Percentiles rank a stretch among this genome's conserved stretches.
phyloP scores from a whole-genome alignment of 257 asterid genomes.

The Thymus quinquecostatus region DNA sequence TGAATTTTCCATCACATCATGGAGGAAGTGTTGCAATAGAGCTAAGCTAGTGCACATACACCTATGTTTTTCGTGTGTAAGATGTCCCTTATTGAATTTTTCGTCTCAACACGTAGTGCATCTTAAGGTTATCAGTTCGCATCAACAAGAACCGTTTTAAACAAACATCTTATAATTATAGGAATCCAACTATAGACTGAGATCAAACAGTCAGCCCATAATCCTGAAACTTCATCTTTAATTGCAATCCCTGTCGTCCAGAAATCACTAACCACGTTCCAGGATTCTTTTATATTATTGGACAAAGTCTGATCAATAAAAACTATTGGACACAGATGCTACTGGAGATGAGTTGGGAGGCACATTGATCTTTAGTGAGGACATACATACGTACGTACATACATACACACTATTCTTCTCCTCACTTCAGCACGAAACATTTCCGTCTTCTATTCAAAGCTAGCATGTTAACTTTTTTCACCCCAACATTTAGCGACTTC shows the following conservation, averaged over 20 bases:
- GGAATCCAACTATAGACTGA: neutral
- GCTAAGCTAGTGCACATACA: neutral
- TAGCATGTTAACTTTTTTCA: neutral
- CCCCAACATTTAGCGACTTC: neutral
- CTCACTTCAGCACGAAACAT: slow-evolving; percentile 1
- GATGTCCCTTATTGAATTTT: too few relatives aligned
- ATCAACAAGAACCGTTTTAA: neutral
- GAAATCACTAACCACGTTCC: neutral
- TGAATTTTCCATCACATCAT: neutral
- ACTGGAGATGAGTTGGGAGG: too few relatives aligned
- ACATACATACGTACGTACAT: too few relatives aligned
- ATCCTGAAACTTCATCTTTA: neutral
- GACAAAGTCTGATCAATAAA: neutral
- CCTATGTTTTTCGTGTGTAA: neutral
- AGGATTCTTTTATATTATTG: neutral
- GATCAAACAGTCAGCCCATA: neutral
- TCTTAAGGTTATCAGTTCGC: too few relatives aligned
- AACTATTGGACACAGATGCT: neutral
- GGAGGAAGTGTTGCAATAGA: neutral
- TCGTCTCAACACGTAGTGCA: too few relatives aligned
- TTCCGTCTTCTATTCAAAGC: neutral
- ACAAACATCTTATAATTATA: neutral
- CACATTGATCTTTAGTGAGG: too few relatives aligned
- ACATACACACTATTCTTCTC: neutral
- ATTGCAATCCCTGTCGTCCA: neutral